A percentile compares a stretch with the other conserved stretches of the same genome.
Conservation (phyloP, 495 filamentous ascomycete genomes). For the Tuber magnatum region DNA sequence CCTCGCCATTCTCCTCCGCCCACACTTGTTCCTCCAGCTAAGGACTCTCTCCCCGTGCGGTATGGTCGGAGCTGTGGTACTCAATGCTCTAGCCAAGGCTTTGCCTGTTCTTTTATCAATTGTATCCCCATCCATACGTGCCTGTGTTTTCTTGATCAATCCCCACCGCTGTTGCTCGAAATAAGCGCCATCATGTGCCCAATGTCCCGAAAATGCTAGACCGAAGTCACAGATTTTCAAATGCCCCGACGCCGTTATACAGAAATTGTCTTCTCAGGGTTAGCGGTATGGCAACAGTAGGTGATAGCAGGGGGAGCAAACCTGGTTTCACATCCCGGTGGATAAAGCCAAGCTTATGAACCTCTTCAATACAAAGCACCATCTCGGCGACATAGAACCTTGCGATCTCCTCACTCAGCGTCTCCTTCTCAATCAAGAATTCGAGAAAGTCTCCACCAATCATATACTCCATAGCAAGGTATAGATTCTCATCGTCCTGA, state of each 20-base stretch:
- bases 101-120: conserved; percentile 56
- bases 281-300: background rate
- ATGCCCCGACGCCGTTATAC: conserved; percentile 79
- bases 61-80: conserved; percentile 23
- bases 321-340: conserved; percentile 86
- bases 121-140: conserved; percentile 66
- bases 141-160: conserved; percentile 65
- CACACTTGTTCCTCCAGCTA: conserved; percentile 68
- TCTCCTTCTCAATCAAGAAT: conserved; percentile 71
- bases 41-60: conserved; percentile 53
- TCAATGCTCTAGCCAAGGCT: conserved; percentile 18
- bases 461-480: conserved; percentile 97
- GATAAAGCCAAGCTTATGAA: conserved; percentile 78
- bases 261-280: conserved; percentile 64
- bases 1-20: conserved; percentile 64
- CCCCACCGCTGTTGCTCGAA: conserved; percentile 73
- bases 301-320: background rate
- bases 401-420: conserved; percentile 67
- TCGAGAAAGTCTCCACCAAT: conserved; percentile 89
- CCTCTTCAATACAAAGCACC: conserved; percentile 89
- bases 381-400: conserved; percentile 90
- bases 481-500: conserved; percentile 68
- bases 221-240: conserved; percentile 95
- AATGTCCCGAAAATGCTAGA: conserved; percentile 87
- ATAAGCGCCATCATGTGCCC: conserved; percentile 81